Conservation (phyloP, 2,329 filamentous ascomycete species). For the Diplodia seriata region DNA sequence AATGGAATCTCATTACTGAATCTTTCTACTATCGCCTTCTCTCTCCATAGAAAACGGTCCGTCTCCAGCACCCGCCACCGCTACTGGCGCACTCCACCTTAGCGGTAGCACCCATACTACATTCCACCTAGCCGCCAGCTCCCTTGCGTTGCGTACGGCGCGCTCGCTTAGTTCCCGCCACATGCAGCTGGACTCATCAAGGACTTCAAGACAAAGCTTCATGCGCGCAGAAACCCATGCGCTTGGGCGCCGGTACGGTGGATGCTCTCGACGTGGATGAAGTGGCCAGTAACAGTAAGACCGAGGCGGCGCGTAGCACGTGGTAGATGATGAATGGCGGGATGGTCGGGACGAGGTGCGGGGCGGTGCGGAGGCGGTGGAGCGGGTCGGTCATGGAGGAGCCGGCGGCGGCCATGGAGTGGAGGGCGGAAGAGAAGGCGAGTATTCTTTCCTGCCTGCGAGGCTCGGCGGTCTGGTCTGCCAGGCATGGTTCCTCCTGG, state of each 20-base stretch:
- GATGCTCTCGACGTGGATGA: neutral
- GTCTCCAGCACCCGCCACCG: too few relatives aligned
- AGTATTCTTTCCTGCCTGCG: neutral
- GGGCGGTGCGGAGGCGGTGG: neutral
- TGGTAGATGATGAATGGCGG: neutral
- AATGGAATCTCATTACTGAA: too few relatives aligned
- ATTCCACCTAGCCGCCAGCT: neutral
- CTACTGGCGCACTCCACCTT: slow-evolving; percentile 17
- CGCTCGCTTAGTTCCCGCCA: neutral
- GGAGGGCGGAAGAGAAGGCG: neutral
- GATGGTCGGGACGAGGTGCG: neutral
- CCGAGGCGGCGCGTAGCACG: neutral
- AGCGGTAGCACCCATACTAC: neutral
- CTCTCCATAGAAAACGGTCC: too few relatives aligned
- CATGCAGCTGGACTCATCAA: neutral
- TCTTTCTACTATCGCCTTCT: too few relatives aligned
- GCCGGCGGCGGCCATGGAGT: neutral
- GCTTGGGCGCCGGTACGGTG: neutral
- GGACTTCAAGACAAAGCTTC: neutral
- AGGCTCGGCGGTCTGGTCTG: neutral
- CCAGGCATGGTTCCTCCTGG: neutral
- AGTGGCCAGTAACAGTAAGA: slow-evolving; percentile 34
- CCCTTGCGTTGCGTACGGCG: neutral
- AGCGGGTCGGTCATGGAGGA: neutral
- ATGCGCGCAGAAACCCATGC: neutral